Evolutionary conservation across 1,284 basidiomycete genomes (phyloP), one percentile per base, ranked within the genome.

Genomic region (Meira miltonrushii): DNA sequence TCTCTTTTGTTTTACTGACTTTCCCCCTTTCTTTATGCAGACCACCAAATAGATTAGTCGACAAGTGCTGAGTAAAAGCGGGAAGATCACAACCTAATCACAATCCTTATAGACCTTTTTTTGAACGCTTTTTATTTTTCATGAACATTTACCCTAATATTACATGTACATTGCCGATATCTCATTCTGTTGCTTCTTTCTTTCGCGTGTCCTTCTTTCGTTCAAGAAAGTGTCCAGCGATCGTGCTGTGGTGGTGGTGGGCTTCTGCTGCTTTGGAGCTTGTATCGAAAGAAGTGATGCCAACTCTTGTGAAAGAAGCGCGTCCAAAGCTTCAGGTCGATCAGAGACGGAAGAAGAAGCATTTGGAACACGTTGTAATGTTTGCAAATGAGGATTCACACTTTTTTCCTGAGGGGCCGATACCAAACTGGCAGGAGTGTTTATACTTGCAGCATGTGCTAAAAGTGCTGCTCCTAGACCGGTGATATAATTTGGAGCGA

Each of bases 81-180:
- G 40, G 40, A 10, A 10, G 39, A 10, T 40, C n/a, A 10, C 39
- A 40, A 40, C 10, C 39, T n/a, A n/a, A 46, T 12, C 19, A 10
- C 44, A 17, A 3, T 43, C 41, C 41, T 43, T 21, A 43, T 33
- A 33, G 28, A 33, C 28, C 3, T 33, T 33, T 33, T 33, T 33
- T n/a, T n/a, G n/a, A n/a, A n/a, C 28, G 28, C 28, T 33, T 33
- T 33, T 33, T 33, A n/a, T n/a, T 33, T 33, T 33, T 33, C 3
- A 33, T 33, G 41, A 6, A 43, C n/a, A 43, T 43, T 15, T 10
- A 43, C 10, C 19, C 3, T 15, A n/a, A 46, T 13, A 4, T 21
- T 23, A 48, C 25, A 48, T 23, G 21, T 48, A 48, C 46, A 48
- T 48, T 19, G 46, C 46, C 25, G 46, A 48, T 21, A 48, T 23